Conservation (phyloP, 2,329 filamentous ascomycete species). For the Penicillium nordicum region DNA sequence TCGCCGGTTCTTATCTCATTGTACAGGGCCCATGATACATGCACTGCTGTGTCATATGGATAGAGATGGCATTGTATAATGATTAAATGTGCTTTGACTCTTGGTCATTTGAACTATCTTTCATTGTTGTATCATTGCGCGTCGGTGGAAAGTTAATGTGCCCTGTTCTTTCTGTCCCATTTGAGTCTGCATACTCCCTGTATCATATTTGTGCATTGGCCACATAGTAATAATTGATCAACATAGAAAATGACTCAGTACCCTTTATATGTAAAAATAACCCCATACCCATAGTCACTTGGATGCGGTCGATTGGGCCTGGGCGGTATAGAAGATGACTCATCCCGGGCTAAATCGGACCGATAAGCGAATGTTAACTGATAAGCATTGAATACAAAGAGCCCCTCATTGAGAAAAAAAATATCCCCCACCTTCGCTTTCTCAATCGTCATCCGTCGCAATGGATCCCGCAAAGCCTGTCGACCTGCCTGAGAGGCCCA, state of each 20-base stretch:
- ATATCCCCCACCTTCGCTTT: conserved; percentile 14
- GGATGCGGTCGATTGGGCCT: not conserved
- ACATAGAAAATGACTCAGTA: not conserved
- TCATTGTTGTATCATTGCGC: conserved; percentile 5
- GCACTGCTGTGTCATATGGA: conserved; percentile 3
- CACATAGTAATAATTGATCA: conserved; percentile 4
- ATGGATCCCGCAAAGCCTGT: conserved; percentile 27
- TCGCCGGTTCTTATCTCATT: not conserved
- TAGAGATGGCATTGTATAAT: not conserved
- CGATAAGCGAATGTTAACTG: conserved; percentile 27
- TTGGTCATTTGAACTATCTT: not conserved
- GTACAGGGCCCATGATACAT: conserved; percentile 1
- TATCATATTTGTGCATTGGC: conserved; percentile 13
- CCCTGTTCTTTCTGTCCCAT: not conserved
- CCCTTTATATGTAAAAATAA: not conserved
- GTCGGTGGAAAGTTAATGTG: conserved; percentile 3
- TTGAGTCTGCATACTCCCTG: conserved; percentile 12
- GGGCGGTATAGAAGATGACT: conserved; percentile 15
- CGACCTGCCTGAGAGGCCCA: conserved; percentile 25
- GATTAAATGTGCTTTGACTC: not conserved
- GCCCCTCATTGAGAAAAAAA: conserved; percentile 20
- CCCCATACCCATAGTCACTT: not conserved
- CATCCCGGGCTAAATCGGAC: conserved; percentile 28
- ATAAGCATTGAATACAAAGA: conserved; percentile 23
- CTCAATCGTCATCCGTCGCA: conserved; percentile 8